Evolutionary conservation across 2,329 filamentous ascomycete species (phyloP).

Genomic region (Erysiphe neolycopersici): DNA sequence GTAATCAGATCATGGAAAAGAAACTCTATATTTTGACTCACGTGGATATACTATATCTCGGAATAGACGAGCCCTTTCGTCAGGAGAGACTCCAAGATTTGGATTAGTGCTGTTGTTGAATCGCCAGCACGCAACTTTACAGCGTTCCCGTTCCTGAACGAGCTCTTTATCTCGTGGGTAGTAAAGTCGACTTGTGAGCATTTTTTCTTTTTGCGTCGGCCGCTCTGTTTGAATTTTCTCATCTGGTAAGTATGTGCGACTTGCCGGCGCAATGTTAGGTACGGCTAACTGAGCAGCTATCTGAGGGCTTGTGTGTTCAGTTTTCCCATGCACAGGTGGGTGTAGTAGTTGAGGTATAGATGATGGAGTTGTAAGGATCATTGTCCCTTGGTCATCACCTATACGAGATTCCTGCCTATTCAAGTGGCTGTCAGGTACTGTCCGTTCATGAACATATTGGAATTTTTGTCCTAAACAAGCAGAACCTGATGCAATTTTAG

Average conservation of each 20-base stretch:
- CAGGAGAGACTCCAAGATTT: slow-evolving; percentile 38
- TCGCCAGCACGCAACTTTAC: slow-evolving; percentile 52
- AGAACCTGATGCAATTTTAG: slow-evolving; percentile 26
- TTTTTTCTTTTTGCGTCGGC: slow-evolving; percentile 63
- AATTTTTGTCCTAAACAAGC: slow-evolving; percentile 14
- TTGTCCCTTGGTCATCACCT: slow-evolving; percentile 20
- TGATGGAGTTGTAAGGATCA: slow-evolving; percentile 15
- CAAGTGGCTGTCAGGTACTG: slow-evolving; percentile 26
- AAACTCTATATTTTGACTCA: slow-evolving; percentile 12
- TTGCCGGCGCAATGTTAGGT: slow-evolving; percentile 11
- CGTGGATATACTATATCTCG: slow-evolving; percentile 41
- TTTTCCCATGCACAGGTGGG: slow-evolving; percentile 8
- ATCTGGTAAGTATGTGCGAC: slow-evolving; percentile 33
- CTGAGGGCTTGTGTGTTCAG: slow-evolving; percentile 11
- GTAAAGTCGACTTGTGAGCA: slow-evolving; percentile 59
- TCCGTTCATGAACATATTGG: slow-evolving; percentile 28
- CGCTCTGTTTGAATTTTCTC: slow-evolving; percentile 74
- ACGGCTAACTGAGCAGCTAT: slow-evolving; percentile 12
- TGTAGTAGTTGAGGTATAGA: slow-evolving; percentile 25
- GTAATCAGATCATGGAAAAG: too few relatives aligned
- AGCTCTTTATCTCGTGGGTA: slow-evolving; percentile 55
- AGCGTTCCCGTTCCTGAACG: slow-evolving; percentile 59
- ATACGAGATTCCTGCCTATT: slow-evolving; percentile 23
- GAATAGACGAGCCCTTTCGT: slow-evolving; percentile 44
- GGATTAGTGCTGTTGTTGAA: slow-evolving; percentile 71